Conservation (phyloP, 495 filamentous ascomycete species). For the Daldinia grandis region DNA sequence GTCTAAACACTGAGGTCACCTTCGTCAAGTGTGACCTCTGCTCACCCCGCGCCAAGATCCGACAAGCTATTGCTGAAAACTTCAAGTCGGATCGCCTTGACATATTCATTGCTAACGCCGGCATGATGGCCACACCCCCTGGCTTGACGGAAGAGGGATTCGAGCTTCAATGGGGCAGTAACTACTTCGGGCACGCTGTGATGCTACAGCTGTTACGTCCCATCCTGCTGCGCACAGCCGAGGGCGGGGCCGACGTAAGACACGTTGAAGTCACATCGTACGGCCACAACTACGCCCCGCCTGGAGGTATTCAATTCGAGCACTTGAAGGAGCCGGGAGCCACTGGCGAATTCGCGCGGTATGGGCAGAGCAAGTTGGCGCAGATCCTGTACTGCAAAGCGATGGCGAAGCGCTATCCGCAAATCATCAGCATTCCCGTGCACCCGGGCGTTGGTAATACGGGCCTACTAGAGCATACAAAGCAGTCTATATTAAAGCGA, state of each 20-base stretch:
- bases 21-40: slow-evolving; percentile 25
- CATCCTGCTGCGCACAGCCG: slow-evolving; percentile 56
- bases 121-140: slow-evolving; percentile 64
- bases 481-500: slow-evolving; percentile 1
- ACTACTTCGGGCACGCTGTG: slow-evolving; percentile 71
- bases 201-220: slow-evolving; percentile 69
- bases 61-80: slow-evolving; percentile 11
- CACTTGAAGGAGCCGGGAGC: slow-evolving; percentile 48
- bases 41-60: slow-evolving; percentile 19
- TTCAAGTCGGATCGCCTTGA: slow-evolving; percentile 53
- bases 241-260: slow-evolving; percentile 50
- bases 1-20: not conserved
- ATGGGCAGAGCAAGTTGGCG: slow-evolving; percentile 73
- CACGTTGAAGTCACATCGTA: slow-evolving; percentile 44
- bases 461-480: slow-evolving; percentile 52
- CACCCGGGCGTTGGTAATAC: slow-evolving; percentile 74
- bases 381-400: slow-evolving; percentile 69
- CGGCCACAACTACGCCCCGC: slow-evolving; percentile 43
- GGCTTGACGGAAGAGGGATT: slow-evolving; percentile 65
- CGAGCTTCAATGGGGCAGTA: slow-evolving; percentile 72
- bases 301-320: slow-evolving; percentile 50
- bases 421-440: slow-evolving; percentile 64
- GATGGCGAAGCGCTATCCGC: slow-evolving; percentile 65
- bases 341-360: slow-evolving; percentile 58
- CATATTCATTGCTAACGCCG: slow-evolving; percentile 71